Evolutionary conservation across 164 flowering plant species (phyloP).

Genomic region (Saururus chinensis): DNA sequence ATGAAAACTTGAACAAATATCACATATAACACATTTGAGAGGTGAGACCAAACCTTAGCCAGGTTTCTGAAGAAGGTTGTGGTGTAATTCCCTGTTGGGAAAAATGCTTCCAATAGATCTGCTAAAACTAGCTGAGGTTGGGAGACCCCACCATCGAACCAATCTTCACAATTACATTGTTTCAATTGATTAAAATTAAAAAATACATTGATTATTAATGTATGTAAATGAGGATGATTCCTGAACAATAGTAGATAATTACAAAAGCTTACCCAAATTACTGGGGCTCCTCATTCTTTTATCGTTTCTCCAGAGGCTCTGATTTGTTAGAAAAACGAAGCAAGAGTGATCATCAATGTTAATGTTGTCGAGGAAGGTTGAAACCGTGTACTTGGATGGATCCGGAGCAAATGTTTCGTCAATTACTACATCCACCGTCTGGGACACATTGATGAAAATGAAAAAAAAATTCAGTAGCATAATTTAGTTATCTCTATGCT

Average conservation of each 20-base stretch:
- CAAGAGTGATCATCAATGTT: constrained; percentile 52
- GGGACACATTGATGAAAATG: neutral
- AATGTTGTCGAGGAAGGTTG: constrained; percentile 60
- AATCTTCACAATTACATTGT: constrained; percentile 32
- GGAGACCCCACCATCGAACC: constrained; percentile 79
- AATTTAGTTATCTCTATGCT: no score
- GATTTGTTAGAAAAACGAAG: constrained; percentile 59
- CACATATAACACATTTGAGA: no score
- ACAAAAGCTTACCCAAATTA: constrained; percentile 42
- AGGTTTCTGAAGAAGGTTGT: constrained; percentile 75
- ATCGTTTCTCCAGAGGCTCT: constrained; percentile 87
- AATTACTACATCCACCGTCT: constrained; percentile 85
- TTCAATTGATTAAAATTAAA: neutral
- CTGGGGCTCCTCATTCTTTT: constrained; percentile 43
- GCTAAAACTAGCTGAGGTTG: constrained; percentile 89
- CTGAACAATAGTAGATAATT: neutral
- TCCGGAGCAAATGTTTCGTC: constrained; percentile 64
- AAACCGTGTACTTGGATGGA: constrained; percentile 36
- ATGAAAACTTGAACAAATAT: neutral
- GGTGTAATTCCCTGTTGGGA: constrained; percentile 71
- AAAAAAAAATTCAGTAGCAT: no score
- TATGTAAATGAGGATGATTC: neutral
- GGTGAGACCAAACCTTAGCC: constrained; percentile 43
- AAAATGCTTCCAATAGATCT: constrained; percentile 69
- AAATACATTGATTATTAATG: neutral